Conservation (phyloP, 352 stramenopile species). For the Phytophthora chlamydospora region DNA sequence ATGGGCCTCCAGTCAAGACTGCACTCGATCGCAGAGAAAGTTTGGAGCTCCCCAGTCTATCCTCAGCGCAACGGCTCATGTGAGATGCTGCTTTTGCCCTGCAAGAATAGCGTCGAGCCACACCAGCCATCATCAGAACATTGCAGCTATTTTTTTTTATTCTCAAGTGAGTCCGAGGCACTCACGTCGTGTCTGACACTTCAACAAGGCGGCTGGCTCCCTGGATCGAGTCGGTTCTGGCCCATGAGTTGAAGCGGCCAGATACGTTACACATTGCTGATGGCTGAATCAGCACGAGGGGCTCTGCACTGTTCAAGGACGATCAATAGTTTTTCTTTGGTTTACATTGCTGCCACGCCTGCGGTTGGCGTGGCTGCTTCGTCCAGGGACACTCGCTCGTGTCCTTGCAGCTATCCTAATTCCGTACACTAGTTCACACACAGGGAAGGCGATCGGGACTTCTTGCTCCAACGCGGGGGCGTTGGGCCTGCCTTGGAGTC, state of each 20-base stretch:
- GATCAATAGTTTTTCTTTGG: constrained; percentile 32
- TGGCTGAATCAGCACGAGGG: constrained; percentile 1
- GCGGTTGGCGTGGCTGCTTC: constrained; percentile 25
- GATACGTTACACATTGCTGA: constrained; percentile 7
- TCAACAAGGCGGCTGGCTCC: constrained; percentile 14
- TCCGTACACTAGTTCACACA: constrained; percentile 42
- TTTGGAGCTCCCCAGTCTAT: constrained; percentile 13
- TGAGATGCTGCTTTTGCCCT: constrained; percentile 4
- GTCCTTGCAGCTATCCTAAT: constrained; percentile 20
- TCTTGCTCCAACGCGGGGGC: not conserved
- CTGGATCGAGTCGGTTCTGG: constrained; percentile 26
- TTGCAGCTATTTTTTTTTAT: constrained; percentile 5
- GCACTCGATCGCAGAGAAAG: constrained; percentile 3
- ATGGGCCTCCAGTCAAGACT: constrained; percentile 13
- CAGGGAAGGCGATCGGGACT: constrained; percentile 13
- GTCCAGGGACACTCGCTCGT: constrained; percentile 20
- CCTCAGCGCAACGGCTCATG: constrained; percentile 7
- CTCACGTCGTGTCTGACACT: constrained; percentile 5
- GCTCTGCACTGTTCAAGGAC: constrained; percentile 13
- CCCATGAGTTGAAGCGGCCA: constrained; percentile 11
- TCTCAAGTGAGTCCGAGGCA: not conserved
- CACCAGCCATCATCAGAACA: constrained; percentile 1
- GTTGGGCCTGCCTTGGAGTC: constrained; percentile 2
- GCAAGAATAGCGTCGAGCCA: constrained; percentile 14
- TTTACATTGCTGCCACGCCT: constrained; percentile 30